phyloP scores from a whole-genome alignment of 176 grass and related monocot species.

The Puccinellia tenuiflora region DNA sequence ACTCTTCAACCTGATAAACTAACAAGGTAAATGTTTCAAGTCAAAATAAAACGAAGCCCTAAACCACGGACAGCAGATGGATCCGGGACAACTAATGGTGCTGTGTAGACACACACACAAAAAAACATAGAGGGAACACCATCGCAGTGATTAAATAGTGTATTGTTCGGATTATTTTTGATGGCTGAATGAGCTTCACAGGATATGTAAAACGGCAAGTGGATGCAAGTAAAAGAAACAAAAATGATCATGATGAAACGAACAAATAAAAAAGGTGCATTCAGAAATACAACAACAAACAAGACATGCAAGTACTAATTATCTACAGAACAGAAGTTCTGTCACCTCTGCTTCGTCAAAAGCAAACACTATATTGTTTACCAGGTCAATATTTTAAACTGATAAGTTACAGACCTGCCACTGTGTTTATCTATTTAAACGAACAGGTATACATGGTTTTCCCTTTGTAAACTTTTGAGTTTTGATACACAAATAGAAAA shows the following conservation, averaged over 20 bases:
- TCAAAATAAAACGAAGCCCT: slow-evolving; percentile 16
- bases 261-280: neutral
- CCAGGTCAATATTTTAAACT: neutral
- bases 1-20: slow-evolving; percentile 65
- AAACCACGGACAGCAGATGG: neutral
- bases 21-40: slow-evolving; percentile 26
- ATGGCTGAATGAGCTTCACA: neutral
- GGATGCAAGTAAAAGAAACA: neutral
- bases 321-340: neutral
- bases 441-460: slow-evolving; percentile 4
- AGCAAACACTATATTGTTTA: neutral
- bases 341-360: neutral
- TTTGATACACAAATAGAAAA: neutral
- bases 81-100: neutral
- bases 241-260: neutral
- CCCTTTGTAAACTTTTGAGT: neutral
- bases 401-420: neutral
- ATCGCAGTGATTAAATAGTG: too few relatives aligned
- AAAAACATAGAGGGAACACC: neutral
- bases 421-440: neutral
- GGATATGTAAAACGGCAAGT: neutral
- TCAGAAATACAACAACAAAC: neutral
- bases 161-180: too few relatives aligned
- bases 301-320: neutral
- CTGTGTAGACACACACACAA: neutral